Percentiles rank a stretch among this genome's conserved stretches.
Conservation (phyloP, 768 basidiomycete genomes). For the Sarcodon aspratus region DNA sequence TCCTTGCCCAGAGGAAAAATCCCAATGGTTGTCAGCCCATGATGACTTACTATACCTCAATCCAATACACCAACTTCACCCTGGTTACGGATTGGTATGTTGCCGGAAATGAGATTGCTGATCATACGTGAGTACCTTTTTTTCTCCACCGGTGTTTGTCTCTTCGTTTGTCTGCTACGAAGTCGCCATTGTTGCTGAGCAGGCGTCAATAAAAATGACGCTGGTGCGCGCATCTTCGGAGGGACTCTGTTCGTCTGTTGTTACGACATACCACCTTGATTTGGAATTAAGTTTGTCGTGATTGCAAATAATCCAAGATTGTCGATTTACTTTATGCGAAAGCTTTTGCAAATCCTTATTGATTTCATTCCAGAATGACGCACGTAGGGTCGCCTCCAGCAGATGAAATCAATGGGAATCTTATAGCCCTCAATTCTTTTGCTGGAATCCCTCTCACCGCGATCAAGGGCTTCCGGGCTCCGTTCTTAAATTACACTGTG, state of each 20-base stretch:
- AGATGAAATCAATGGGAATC: constrained; percentile 67
- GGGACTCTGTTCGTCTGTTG: too few species aligned
- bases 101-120: constrained; percentile 75
- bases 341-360: background rate
- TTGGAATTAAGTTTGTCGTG: too few species aligned
- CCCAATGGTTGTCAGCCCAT: constrained; percentile 67
- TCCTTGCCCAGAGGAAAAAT: constrained; percentile 63
- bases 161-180: background rate
- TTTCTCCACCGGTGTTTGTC: background rate
- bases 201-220: too few species aligned
- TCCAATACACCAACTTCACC: constrained; percentile 68
- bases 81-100: constrained; percentile 75
- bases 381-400: constrained; percentile 54
- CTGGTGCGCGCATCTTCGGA: too few species aligned
- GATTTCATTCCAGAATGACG: constrained; percentile 44
- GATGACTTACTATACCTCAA: constrained; percentile 68
- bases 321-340: background rate
- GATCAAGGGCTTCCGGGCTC: constrained; percentile 69
- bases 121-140: constrained; percentile 48
- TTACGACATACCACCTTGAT: too few species aligned
- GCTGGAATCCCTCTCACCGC: constrained; percentile 59
- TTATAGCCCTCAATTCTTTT: constrained; percentile 68
- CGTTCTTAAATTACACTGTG: constrained; percentile 54
- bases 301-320: background rate
- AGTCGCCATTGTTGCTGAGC: background rate